Percentiles rank a stretch among this genome's conserved stretches.
Evolutionary conservation across 768 basidiomycete species (phyloP).

Genomic region (Pisolithus microcarpus): DNA sequence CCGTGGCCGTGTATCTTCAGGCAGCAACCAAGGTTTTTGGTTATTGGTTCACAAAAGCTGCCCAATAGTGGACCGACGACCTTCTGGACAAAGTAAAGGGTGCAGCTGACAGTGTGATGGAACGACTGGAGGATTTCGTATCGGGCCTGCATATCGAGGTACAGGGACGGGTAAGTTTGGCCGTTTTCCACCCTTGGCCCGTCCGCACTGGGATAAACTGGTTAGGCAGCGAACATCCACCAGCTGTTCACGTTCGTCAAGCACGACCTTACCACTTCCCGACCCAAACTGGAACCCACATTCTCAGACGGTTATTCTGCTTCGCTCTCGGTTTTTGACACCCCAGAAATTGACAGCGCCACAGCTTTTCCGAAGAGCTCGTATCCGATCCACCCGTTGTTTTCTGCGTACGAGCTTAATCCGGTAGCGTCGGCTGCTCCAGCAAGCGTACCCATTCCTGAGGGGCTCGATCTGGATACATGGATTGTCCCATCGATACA

Average conservation of each 20-base stretch:
- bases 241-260: constrained; percentile 72
- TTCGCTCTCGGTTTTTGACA: constrained; percentile 24
- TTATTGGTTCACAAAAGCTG: too few species aligned
- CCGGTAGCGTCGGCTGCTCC: too few species aligned
- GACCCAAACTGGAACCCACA: constrained; percentile 32
- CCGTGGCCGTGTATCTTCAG: too few species aligned
- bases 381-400: too few species aligned
- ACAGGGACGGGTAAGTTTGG: constrained; percentile 72
- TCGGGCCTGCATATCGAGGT: constrained; percentile 73
- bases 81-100: constrained; percentile 56
- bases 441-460: too few species aligned
- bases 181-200: neutral
- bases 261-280: constrained; percentile 58
- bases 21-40: too few species aligned
- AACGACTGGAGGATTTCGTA: constrained; percentile 52
- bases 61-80: too few species aligned
- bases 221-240: constrained; percentile 72
- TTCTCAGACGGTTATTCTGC: constrained; percentile 28
- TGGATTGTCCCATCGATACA: constrained; percentile 71
- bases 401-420: too few species aligned
- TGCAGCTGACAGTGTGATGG: constrained; percentile 55
- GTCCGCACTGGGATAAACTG: constrained; percentile 3
- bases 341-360: too few species aligned
- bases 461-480: too few species aligned
- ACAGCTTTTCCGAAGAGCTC: too few species aligned